phyloP scores from a whole-genome alignment of 345 rosid genomes.

The Alliaria petiolata region DNA sequence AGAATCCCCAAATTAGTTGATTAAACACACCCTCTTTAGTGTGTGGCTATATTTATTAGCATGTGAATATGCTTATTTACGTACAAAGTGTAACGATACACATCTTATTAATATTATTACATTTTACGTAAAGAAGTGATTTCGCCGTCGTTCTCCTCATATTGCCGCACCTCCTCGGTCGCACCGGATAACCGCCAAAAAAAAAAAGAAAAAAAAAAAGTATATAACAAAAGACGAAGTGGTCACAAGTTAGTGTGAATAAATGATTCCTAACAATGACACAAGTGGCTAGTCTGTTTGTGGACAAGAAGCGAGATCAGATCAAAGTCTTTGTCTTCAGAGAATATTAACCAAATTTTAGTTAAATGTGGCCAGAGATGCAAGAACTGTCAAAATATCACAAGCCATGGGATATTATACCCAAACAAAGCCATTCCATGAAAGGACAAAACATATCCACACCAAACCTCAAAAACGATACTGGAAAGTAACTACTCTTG shows the following conservation, averaged over 20 bases:
- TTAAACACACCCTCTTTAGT: background rate
- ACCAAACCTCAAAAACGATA: background rate
- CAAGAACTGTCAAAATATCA: no score
- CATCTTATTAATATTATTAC: no score
- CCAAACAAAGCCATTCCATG: background rate
- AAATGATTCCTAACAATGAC: background rate
- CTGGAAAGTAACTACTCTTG: background rate
- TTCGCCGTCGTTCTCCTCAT: background rate
- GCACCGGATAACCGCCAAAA: background rate
- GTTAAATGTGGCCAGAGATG: no score
- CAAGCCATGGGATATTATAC: background rate
- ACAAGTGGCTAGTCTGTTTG: background rate
- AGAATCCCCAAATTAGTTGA: no score
- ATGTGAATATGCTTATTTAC: background rate
- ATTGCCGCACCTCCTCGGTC: background rate
- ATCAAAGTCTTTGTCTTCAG: constrained; percentile 2
- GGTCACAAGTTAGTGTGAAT: constrained; percentile 8
- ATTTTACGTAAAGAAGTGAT: no score
- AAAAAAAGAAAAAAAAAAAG: no score
- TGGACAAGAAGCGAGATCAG: constrained; percentile 12
- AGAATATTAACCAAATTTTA: background rate
- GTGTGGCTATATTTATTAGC: background rate
- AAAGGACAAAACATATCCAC: background rate
- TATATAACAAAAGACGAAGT: background rate
- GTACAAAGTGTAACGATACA: background rate